Percentiles rank a stretch among this genome's conserved stretches.
Conservation (phyloP, 1,139 yeast genomes). For the Kodamaea sp. region DNA sequence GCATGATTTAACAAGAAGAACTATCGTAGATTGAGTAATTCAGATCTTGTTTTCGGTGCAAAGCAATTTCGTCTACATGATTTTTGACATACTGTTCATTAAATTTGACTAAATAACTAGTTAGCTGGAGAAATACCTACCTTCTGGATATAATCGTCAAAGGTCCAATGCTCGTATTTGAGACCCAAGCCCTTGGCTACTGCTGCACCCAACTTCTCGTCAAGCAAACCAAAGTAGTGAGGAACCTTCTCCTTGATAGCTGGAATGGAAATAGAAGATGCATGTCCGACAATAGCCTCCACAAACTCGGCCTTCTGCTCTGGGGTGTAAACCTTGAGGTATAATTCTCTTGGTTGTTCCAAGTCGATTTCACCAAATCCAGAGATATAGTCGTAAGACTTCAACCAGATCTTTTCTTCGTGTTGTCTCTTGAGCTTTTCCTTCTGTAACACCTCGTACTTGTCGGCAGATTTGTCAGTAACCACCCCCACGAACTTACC, state of each 20-base stretch:
- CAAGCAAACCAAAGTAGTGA: conserved; percentile 40
- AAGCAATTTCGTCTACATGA: neutral
- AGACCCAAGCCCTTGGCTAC: conserved; percentile 38
- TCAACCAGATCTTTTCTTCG: conserved; percentile 37
- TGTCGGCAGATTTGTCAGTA: conserved; percentile 21
- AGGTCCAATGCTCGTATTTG: conserved; percentile 26
- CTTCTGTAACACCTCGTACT: conserved; percentile 24
- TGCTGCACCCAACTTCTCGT: conserved; percentile 30
- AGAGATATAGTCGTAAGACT: conserved; percentile 37
- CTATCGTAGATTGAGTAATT: neutral
- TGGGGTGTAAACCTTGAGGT: conserved; percentile 35
- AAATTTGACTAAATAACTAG: conserved; percentile 1
- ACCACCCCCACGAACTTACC: conserved; percentile 31
- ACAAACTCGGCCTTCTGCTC: conserved; percentile 32
- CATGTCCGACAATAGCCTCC: conserved; percentile 40
- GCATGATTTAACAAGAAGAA: no score
- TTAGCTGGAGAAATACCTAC: conserved; percentile 19
- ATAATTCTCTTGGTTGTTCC: conserved; percentile 46
- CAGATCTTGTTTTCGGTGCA: neutral
- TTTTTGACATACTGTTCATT: neutral
- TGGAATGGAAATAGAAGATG: conserved; percentile 28
- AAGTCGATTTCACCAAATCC: conserved; percentile 43
- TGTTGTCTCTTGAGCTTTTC: conserved; percentile 30
- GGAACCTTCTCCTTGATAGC: conserved; percentile 37
- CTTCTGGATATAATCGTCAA: conserved; percentile 25